Conservation (phyloP, 192 early-diverging fungal species). For the Phlyctochytrium bullatum region DNA sequence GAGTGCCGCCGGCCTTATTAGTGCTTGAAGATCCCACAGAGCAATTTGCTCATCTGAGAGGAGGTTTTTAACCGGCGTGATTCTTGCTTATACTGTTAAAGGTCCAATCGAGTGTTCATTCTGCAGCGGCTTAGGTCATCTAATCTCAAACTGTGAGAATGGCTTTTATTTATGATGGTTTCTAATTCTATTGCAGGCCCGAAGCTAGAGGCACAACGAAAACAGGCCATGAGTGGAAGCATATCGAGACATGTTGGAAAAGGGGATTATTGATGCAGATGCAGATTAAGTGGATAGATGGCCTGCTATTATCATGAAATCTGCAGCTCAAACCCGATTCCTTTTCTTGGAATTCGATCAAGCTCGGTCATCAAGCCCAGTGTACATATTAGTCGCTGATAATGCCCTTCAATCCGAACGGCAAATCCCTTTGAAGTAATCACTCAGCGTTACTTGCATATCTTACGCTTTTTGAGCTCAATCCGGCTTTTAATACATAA, state of each 20-base stretch:
- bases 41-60: conserved; percentile 69
- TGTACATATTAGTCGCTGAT: background rate
- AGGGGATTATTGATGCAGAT: conserved; percentile 11
- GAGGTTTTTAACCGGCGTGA: conserved; percentile 12
- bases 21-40: conserved; percentile 86
- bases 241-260: conserved; percentile 20
- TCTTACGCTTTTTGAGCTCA: background rate
- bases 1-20: conserved; percentile 82
- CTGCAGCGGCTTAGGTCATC: conserved; percentile 94
- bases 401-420: background rate
- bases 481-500: conserved; percentile 48
- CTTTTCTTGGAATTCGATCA: background rate
- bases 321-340: background rate
- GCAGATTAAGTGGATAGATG: background rate
- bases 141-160: conserved; percentile 81
- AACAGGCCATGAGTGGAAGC: conserved; percentile 66
- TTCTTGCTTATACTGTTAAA: conserved; percentile 16
- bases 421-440: background rate
- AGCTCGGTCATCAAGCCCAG: background rate
- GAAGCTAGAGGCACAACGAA: conserved; percentile 52
- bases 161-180: conserved; percentile 85
- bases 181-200: conserved; percentile 84
- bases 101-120: conserved; percentile 74
- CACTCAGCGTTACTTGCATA: background rate
- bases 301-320: background rate